phyloP scores from a whole-genome alignment of 2,329 filamentous ascomycete genomes.

The Plenodomus tracheiphilus region DNA sequence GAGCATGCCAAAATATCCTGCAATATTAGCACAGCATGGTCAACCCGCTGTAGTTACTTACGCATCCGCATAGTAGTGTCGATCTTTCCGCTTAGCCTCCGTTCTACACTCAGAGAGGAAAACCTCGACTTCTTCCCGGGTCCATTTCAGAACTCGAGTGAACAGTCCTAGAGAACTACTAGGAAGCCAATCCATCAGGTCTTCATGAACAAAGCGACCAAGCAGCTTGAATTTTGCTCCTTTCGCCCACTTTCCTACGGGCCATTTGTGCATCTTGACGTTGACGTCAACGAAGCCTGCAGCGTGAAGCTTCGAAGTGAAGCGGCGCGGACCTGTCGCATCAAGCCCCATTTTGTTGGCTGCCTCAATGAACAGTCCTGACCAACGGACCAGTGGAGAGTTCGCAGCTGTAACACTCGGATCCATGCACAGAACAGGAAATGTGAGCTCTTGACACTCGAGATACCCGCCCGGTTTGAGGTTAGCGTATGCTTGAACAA shows the following conservation, averaged over 20 bases:
- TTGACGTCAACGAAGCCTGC: slow-evolving; percentile 34
- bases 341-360: slow-evolving; percentile 42
- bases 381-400: slow-evolving; percentile 34
- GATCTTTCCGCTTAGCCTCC: slow-evolving; percentile 28
- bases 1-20: slow-evolving; percentile 32
- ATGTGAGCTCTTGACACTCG: slow-evolving; percentile 52
- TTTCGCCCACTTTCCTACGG: slow-evolving; percentile 36
- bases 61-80: slow-evolving; percentile 33
- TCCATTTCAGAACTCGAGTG: slow-evolving; percentile 33
- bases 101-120: slow-evolving; percentile 32
- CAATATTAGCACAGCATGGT: slow-evolving; percentile 3
- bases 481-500: slow-evolving; percentile 45
- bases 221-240: slow-evolving; percentile 34
- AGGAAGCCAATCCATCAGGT: slow-evolving; percentile 32
- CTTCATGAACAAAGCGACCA: slow-evolving; percentile 30
- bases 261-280: slow-evolving; percentile 38
- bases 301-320: slow-evolving; percentile 30
- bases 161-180: slow-evolving; percentile 32
- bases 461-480: slow-evolving; percentile 57
- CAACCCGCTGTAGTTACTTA: slow-evolving; percentile 9
- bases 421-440: slow-evolving; percentile 30
- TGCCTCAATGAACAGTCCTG: slow-evolving; percentile 27
- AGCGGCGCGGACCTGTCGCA: slow-evolving; percentile 45
- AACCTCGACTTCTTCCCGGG: slow-evolving; percentile 31
- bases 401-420: slow-evolving; percentile 21